Conservation (phyloP, 139 green algal genomes). For the Gonium pectorale region DNA sequence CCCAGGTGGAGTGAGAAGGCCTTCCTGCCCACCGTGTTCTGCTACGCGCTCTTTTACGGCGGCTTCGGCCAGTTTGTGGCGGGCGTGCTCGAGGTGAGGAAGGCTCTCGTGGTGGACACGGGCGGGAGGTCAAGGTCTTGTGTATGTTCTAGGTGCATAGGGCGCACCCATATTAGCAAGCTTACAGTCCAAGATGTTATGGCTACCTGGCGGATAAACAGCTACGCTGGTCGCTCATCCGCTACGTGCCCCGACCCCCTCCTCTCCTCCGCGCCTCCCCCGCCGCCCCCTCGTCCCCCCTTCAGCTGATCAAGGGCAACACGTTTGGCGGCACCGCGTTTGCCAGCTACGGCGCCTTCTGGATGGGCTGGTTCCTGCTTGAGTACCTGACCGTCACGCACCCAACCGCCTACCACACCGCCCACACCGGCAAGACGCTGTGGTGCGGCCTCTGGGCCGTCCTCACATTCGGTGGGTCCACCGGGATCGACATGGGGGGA, state of each 20-base stretch:
- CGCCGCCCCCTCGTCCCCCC: too few species aligned
- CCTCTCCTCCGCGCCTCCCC: too few species aligned
- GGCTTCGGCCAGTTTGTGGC: slow-evolving; percentile 76
- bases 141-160: too few species aligned
- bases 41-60: slow-evolving; percentile 74
- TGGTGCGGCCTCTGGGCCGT: slow-evolving; percentile 73
- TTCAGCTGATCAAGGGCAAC: slow-evolving; percentile 73
- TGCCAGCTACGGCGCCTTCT: slow-evolving; percentile 76
- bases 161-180: too few species aligned
- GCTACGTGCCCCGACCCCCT: too few species aligned
- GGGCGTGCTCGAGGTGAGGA: slow-evolving; percentile 76
- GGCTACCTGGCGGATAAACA: too few species aligned
- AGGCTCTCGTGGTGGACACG: too few species aligned
- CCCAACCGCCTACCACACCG: background rate
- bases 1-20: slow-evolving; percentile 19
- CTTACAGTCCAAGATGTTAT: too few species aligned
- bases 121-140: too few species aligned
- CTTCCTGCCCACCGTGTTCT: slow-evolving; percentile 50
- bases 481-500: too few species aligned
- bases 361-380: slow-evolving; percentile 67
- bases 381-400: slow-evolving; percentile 11
- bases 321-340: slow-evolving; percentile 82
- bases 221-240: too few species aligned
- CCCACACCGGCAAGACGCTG: slow-evolving; percentile 52
- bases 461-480: slow-evolving; percentile 68